Conservation (phyloP, 2,329 filamentous ascomycete genomes). For the Botrytis elliptica region DNA sequence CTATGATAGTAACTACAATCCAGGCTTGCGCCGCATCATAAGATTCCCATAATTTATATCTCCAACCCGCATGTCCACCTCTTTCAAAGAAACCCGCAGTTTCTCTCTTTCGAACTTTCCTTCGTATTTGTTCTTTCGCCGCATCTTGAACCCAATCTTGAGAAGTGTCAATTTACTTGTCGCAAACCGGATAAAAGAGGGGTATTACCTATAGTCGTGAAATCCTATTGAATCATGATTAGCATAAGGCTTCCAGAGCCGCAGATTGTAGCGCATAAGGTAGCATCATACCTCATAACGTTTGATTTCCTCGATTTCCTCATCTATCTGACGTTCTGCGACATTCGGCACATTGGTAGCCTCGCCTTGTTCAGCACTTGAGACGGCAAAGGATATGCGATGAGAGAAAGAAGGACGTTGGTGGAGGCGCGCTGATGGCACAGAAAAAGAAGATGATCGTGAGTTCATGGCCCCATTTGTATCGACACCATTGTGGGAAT, state of each 20-base stretch:
- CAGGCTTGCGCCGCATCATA: slow-evolving; percentile 97
- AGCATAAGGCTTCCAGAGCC: neutral
- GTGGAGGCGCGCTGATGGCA: slow-evolving; percentile 32
- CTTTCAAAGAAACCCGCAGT: slow-evolving; percentile 68
- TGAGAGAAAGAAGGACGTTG: slow-evolving; percentile 34
- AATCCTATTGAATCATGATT: slow-evolving; percentile 58
- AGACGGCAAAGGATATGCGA: slow-evolving; percentile 66
- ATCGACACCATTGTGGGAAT: neutral
- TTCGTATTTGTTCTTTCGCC: slow-evolving; percentile 79
- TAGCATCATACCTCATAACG: slow-evolving; percentile 71
- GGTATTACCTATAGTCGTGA: slow-evolving; percentile 78
- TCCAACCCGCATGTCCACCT: slow-evolving; percentile 70
- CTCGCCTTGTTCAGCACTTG: slow-evolving; percentile 62
- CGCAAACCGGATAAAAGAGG: slow-evolving; percentile 21
- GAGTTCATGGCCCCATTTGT: slow-evolving; percentile 39
- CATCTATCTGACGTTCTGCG: slow-evolving; percentile 72
- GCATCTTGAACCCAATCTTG: slow-evolving; percentile 97
- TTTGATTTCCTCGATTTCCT: slow-evolving; percentile 97
- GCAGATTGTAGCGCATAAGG: neutral
- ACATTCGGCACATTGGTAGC: slow-evolving; percentile 49
- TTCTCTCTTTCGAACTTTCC: slow-evolving; percentile 72
- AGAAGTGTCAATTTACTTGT: slow-evolving; percentile 39
- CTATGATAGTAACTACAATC: slow-evolving; percentile 94
- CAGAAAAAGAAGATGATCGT: slow-evolving; percentile 38
- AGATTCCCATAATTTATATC: slow-evolving; percentile 75